Evolutionary conservation across 352 stramenopile genomes (phyloP).

Genomic region (Phytophthora podocarpi): DNA sequence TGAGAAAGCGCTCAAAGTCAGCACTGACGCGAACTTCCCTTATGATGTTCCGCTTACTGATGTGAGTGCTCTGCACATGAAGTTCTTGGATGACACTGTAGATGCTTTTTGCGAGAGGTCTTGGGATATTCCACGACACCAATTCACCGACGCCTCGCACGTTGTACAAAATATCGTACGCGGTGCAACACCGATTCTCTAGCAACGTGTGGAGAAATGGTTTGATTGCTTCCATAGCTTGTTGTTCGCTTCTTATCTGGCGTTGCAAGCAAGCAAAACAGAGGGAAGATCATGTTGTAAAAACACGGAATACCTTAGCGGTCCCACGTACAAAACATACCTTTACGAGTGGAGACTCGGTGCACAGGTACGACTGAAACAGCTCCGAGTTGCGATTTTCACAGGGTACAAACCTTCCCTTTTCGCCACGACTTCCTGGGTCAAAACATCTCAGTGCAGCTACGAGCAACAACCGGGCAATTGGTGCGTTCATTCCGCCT

Average conservation of each 20-base stretch:
- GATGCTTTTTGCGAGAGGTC: conserved; percentile 49
- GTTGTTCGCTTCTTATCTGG: conserved; percentile 63
- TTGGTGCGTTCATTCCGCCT: conserved; percentile 51
- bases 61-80: conserved; percentile 42
- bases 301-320: too few species aligned
- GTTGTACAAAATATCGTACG: conserved; percentile 63
- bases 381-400: conserved; percentile 39
- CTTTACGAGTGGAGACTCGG: conserved; percentile 48
- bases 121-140: conserved; percentile 55
- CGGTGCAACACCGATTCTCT: conserved; percentile 55
- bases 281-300: not conserved
- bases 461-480: conserved; percentile 52
- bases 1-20: conserved; percentile 49
- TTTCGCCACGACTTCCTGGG: conserved; percentile 27
- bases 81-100: conserved; percentile 63
- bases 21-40: conserved; percentile 47
- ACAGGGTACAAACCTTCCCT: conserved; percentile 44
- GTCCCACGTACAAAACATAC: conserved; percentile 29
- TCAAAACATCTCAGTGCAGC: conserved; percentile 57
- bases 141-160: conserved; percentile 54
- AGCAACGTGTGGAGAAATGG: conserved; percentile 41
- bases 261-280: too few species aligned
- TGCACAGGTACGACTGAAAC: conserved; percentile 49
- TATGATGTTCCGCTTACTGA: conserved; percentile 49
- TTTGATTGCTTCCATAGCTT: conserved; percentile 47